Percentiles rank a stretch among this genome's conserved stretches.
These are phyloP conservation scores for Apophysomyces trapeziformis DNA, from an alignment of 371 early-diverging fungal genomes.

Conservation along the genomic window DNA sequence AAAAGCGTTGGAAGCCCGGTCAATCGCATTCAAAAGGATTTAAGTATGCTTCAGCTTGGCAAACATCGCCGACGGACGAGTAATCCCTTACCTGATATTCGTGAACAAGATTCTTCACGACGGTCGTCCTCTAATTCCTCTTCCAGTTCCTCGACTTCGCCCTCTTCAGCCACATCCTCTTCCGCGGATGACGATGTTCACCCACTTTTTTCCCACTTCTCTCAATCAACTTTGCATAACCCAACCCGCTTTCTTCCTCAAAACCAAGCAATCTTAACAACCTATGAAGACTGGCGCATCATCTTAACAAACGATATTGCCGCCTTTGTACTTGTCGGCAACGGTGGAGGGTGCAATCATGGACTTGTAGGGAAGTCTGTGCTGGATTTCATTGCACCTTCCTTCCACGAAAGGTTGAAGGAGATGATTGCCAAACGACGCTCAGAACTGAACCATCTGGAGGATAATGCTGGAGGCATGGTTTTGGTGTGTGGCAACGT, in stretches of 20 bases:
- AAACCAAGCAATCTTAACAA: slow-evolving; percentile 69
- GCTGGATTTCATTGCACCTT: slow-evolving; percentile 59
- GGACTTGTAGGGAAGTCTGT: slow-evolving; percentile 55
- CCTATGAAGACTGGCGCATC: slow-evolving; percentile 60
- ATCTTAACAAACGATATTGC: slow-evolving; percentile 68
- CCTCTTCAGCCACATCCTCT: slow-evolving; percentile 5
- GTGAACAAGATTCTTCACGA: slow-evolving; percentile 16
- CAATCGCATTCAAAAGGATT: slow-evolving; percentile 14
- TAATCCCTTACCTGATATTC: slow-evolving; percentile 24
- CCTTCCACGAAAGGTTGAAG: slow-evolving; percentile 58
- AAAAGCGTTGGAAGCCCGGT: slow-evolving; percentile 28
- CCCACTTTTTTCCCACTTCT: slow-evolving; percentile 20
- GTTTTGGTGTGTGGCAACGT: slow-evolving; percentile 71
- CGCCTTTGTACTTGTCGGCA: slow-evolving; percentile 51
- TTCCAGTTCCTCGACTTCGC: slow-evolving; percentile 8
- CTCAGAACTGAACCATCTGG: slow-evolving; percentile 30
- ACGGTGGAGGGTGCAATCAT: slow-evolving; percentile 30
- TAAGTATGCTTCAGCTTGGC: slow-evolving; percentile 8
- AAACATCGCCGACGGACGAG: slow-evolving; percentile 23
- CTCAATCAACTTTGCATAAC: slow-evolving; percentile 47
- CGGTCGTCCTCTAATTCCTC: slow-evolving; percentile 9
- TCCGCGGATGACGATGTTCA: slow-evolving; percentile 11
- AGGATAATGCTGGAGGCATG: slow-evolving; percentile 37
- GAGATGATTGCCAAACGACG: slow-evolving; percentile 44
- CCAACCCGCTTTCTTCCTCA: slow-evolving; percentile 63